Evolutionary conservation across 1,139 yeast species (phyloP).

Genomic region (Saccharomyces hybrid): DNA sequence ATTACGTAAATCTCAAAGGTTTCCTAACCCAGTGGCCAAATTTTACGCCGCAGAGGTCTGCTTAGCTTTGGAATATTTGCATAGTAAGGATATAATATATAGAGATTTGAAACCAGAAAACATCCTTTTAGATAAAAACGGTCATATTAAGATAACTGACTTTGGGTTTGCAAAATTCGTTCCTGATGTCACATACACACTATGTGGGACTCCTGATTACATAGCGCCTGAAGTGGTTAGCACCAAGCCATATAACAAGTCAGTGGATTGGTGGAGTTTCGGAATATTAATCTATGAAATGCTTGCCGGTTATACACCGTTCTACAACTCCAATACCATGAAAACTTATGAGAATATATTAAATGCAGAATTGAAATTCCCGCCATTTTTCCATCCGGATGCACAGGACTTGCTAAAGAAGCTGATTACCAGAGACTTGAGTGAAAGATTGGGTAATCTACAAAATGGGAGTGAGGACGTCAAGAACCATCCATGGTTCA

Average conservation of each 20-base stretch:
- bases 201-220: slow-evolving; percentile 96
- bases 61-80: slow-evolving; percentile 84
- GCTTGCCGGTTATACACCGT: slow-evolving; percentile 98
- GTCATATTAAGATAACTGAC: slow-evolving; percentile 89
- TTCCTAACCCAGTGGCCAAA: slow-evolving; percentile 95
- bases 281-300: slow-evolving; percentile 90
- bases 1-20: slow-evolving; percentile 81
- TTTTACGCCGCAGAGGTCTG: slow-evolving; percentile 96
- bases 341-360: slow-evolving; percentile 92
- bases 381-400: slow-evolving; percentile 79
- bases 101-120: slow-evolving; percentile 96
- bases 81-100: slow-evolving; percentile 81
- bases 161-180: slow-evolving; percentile 97
- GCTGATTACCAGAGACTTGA: slow-evolving; percentile 80
- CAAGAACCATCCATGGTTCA: slow-evolving; percentile 87
- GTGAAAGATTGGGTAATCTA: slow-evolving; percentile 83
- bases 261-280: slow-evolving; percentile 98
- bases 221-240: slow-evolving; percentile 97
- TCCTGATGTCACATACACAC: slow-evolving; percentile 85
- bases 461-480: slow-evolving; percentile 86
- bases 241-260: slow-evolving; percentile 90
- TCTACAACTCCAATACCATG: slow-evolving; percentile 93
- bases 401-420: slow-evolving; percentile 71
- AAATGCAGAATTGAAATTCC: slow-evolving; percentile 78
- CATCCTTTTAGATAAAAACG: slow-evolving; percentile 81